These are phyloP conservation scores for Kandelia obovata DNA, from an alignment of 345 rosid species.

Conservation along the genomic window DNA sequence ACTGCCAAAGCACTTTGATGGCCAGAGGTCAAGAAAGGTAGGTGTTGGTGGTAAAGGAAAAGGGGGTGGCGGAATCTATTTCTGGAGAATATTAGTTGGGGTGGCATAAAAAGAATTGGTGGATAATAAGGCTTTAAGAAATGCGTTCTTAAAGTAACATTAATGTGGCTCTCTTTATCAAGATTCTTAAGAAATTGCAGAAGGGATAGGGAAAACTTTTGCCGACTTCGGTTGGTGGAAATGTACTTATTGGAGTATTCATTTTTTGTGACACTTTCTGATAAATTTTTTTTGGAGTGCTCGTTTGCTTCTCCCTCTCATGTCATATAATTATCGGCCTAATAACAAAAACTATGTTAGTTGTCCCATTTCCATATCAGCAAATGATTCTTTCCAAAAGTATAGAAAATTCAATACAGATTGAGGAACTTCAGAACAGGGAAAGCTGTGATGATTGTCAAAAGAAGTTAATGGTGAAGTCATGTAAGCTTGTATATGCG, in stretches of 20 bases:
- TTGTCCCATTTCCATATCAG: no score
- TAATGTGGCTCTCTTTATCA: conserved; percentile 20
- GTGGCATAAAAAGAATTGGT: conserved; percentile 18
- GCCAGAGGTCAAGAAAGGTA: not conserved
- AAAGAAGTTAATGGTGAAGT: not conserved
- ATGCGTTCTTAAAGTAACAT: conserved; percentile 24
- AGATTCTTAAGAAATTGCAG: conserved; percentile 15
- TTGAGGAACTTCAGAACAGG: not conserved
- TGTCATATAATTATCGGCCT: not conserved
- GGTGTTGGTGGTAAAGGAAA: not conserved
- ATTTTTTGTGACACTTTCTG: not conserved
- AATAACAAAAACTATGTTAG: not conserved
- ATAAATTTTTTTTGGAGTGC: not conserved
- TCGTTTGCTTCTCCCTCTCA: not conserved
- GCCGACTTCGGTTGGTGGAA: not conserved
- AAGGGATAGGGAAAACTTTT: not conserved
- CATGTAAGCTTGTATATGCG: no score
- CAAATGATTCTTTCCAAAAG: not conserved
- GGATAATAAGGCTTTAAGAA: conserved; percentile 20
- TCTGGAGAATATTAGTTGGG: conserved; percentile 13
- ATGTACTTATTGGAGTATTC: not conserved
- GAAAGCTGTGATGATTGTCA: not conserved
- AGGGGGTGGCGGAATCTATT: conserved; percentile 23
- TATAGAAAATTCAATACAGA: not conserved
- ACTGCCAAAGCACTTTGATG: conserved; percentile 2